Evolutionary conservation across 2,329 filamentous ascomycete genomes (phyloP), one percentile per base, ranked within the genome.

Genomic region (Aurifilum marmelostoma): DNA sequence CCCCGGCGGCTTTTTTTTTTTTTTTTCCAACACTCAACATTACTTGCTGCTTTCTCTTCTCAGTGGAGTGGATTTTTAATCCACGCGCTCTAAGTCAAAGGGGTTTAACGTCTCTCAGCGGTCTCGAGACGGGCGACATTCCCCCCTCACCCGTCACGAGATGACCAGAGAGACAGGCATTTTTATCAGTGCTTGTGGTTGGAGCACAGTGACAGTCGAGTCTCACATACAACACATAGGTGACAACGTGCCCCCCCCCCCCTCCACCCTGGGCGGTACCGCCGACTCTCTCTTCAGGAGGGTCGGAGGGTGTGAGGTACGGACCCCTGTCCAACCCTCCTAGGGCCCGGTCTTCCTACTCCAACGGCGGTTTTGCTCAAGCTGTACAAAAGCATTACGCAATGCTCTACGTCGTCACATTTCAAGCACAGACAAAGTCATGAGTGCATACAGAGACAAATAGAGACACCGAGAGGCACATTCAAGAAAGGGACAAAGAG

Each of bases 381-480:
- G n/a, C 50, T 24, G 37, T 14, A 39, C 24, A 65, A n/a, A 37
- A 47, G 39, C 50, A 65, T 59, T 65, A 52, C 63, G 63, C 52
- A 65, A 59, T 65, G n/a, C 54, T 2, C 2, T 59, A 9, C 50
- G 24, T 37, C 61, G 61, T 63, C 59, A 4, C 21, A n/a, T 32
- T 29, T 21, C 21, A 18, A 18, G 12, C 21, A 18, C 58, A 39
- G 37, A 29, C 6, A 37, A 5, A 60, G 58, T 9, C 32, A 39
- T 6, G 39, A n/a, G n/a, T 32, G 27, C 54, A 58, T 29, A 58
- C 2, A 16, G 7, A 21, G 18, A 27, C 12, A 18, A 27, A 58
- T 14, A 32, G 24, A 27, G 18, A 58, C 27, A 58, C 54, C 24
- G 54, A 58, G 29, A 9, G 43, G 8, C 34, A 34, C 34, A 34